phyloP scores from a whole-genome alignment of 2,329 filamentous ascomycete species.

The Paraphaeosphaeria sporulosa region DNA sequence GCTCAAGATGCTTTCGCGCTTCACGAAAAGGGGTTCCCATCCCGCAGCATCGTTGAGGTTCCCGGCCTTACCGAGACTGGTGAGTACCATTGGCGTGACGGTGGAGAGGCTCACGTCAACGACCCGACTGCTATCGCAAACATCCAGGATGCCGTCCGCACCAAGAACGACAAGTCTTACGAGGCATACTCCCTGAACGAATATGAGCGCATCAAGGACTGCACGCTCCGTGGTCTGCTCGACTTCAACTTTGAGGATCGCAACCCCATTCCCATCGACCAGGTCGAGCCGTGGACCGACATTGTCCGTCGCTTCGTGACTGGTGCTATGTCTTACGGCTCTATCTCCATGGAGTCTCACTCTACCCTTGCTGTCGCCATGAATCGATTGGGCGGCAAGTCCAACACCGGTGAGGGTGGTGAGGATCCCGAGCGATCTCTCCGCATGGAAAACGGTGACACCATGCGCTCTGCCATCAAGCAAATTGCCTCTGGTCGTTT shows the following conservation, averaged over 20 bases:
- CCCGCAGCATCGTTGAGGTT: slow-evolving; percentile 76
- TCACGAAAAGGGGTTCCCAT: slow-evolving; percentile 91
- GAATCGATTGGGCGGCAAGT: slow-evolving; percentile 96
- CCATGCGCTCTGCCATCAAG: slow-evolving; percentile 97
- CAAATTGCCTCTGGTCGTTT: slow-evolving; percentile 96
- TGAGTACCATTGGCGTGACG: slow-evolving; percentile 98
- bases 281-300: slow-evolving; percentile 97
- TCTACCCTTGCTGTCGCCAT: slow-evolving; percentile 94
- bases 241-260: slow-evolving; percentile 95
- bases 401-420: slow-evolving; percentile 96
- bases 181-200: slow-evolving; percentile 93
- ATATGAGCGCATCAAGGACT: slow-evolving; percentile 96
- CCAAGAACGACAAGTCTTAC: slow-evolving; percentile 98
- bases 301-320: slow-evolving; percentile 97
- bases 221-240: slow-evolving; percentile 89
- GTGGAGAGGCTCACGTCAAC: slow-evolving; percentile 93
- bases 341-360: slow-evolving; percentile 98
- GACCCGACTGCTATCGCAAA: slow-evolving; percentile 95
- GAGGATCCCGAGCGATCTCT: slow-evolving; percentile 92
- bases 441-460: slow-evolving; percentile 88
- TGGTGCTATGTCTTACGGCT: slow-evolving; percentile 98
- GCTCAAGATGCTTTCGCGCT: slow-evolving; percentile 94
- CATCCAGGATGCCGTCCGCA: slow-evolving; percentile 93
- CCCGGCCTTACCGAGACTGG: slow-evolving; percentile 88
- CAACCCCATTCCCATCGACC: slow-evolving; percentile 87